A percentile compares a stretch with the other conserved stretches of the same genome.
Conservation (phyloP, 1,284 basidiomycete species). For the Sporisorium scitamineum region DNA sequence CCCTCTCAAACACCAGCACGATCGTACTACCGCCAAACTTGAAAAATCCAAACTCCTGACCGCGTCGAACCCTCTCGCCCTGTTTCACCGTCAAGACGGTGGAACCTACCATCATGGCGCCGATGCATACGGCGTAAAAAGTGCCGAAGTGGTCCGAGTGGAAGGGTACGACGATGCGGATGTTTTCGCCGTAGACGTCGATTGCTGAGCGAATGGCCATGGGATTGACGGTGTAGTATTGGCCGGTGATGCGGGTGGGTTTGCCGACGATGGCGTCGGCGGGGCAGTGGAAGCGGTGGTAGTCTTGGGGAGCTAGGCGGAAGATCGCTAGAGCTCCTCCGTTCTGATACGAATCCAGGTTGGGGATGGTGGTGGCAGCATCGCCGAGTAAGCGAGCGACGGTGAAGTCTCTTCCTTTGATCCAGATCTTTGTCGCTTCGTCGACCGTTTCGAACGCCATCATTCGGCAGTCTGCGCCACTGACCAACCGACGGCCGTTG, state of each 20-base stretch:
- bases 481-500: slow-evolving; percentile 82
- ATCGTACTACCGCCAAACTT: slow-evolving; percentile 68
- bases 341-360: slow-evolving; percentile 77
- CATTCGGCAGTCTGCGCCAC: slow-evolving; percentile 90
- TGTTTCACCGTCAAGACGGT: slow-evolving; percentile 87
- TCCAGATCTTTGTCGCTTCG: slow-evolving; percentile 91
- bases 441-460: slow-evolving; percentile 89
- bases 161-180: slow-evolving; percentile 71
- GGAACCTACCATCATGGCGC: slow-evolving; percentile 74
- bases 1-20: slow-evolving; percentile 75
- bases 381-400: slow-evolving; percentile 81
- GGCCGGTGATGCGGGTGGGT: slow-evolving; percentile 71
- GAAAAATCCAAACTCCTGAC: slow-evolving; percentile 83
- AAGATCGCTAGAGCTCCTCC: slow-evolving; percentile 81
- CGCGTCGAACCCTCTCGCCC: slow-evolving; percentile 81
- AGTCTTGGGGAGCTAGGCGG: slow-evolving; percentile 84
- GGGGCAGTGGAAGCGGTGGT: slow-evolving; percentile 94
- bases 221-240: slow-evolving; percentile 74
- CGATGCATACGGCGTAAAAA: slow-evolving; percentile 63
- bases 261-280: slow-evolving; percentile 79
- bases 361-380: slow-evolving; percentile 49
- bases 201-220: slow-evolving; percentile 82
- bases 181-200: slow-evolving; percentile 95
- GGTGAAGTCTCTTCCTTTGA: slow-evolving; percentile 94
- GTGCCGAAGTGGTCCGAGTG: slow-evolving; percentile 62